Evolutionary conservation across 768 basidiomycete genomes (phyloP).

Genomic region (Leucosporidium yakuticum): DNA sequence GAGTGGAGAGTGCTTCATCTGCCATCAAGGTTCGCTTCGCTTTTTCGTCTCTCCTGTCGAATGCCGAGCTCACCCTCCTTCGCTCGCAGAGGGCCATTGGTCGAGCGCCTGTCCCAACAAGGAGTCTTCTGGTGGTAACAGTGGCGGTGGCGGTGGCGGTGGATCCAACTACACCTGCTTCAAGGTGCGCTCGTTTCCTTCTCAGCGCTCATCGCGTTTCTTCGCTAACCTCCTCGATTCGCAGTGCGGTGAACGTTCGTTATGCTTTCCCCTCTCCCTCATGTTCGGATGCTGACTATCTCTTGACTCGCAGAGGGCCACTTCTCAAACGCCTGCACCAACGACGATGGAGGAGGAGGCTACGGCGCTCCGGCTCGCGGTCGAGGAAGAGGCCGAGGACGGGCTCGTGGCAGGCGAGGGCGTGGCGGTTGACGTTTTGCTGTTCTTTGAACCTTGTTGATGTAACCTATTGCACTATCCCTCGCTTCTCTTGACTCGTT

Average conservation of each 20-base stretch:
- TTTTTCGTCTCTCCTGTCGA: too few relatives aligned
- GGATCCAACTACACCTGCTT: conserved; percentile 1
- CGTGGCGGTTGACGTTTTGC: background rate
- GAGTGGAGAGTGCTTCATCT: conserved; percentile 9
- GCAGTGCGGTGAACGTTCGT: conserved; percentile 2
- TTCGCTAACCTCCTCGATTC: background rate
- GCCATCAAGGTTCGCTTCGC: background rate
- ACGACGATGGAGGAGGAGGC: background rate
- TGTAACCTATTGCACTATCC: too few relatives aligned
- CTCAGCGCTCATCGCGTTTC: background rate
- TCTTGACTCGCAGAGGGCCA: background rate
- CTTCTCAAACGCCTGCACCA: conserved; percentile 1
- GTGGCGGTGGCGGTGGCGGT: conserved; percentile 8
- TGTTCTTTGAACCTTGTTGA: background rate
- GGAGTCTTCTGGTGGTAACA: background rate
- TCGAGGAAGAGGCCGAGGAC: background rate
- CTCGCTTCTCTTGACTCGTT: too few relatives aligned
- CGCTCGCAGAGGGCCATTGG: conserved; percentile 62
- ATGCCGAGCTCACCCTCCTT: conserved; percentile 52
- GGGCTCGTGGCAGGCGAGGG: background rate
- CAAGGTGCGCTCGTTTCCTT: background rate
- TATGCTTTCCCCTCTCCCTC: background rate
- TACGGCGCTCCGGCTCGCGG: background rate
- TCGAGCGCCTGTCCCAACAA: conserved; percentile 42
- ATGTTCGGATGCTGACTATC: background rate